phyloP scores from a whole-genome alignment of 441 rosid genomes.

The Jatropha multifida region DNA sequence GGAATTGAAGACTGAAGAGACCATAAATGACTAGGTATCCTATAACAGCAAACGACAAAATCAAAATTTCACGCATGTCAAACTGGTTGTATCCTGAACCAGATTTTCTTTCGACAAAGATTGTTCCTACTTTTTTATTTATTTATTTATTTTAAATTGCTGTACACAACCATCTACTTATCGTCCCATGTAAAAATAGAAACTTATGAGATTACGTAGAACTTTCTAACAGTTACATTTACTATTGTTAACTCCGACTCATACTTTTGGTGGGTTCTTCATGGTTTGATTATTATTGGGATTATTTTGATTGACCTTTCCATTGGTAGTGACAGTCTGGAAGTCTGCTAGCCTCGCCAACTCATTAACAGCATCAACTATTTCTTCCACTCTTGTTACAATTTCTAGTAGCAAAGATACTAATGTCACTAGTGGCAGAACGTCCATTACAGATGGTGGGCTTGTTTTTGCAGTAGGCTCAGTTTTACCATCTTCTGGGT shows the following conservation, averaged over 20 bases:
- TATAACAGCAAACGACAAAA: background rate
- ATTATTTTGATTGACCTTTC: conserved; percentile 29
- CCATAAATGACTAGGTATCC: background rate
- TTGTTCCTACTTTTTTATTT: background rate
- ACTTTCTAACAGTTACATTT: no score
- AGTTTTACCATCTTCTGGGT: conserved; percentile 20
- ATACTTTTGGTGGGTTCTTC: background rate
- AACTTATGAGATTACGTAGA: background rate
- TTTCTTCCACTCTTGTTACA: conserved; percentile 43
- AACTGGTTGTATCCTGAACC: background rate
- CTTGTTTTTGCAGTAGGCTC: conserved; percentile 22
- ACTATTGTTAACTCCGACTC: no score
- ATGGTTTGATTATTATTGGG: background rate
- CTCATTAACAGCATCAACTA: conserved; percentile 43
- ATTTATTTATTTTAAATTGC: no score
- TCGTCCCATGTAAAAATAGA: background rate
- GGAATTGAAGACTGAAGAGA: background rate
- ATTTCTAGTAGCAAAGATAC: conserved; percentile 51
- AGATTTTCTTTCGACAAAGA: background rate
- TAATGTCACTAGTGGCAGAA: conserved; percentile 49
- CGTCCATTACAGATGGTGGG: conserved; percentile 36
- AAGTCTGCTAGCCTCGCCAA: conserved; percentile 47
- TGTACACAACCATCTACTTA: background rate
- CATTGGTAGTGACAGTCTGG: conserved; percentile 31
- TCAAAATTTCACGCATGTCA: background rate